These are phyloP conservation scores for Chlorella sp. DNA, from an alignment of 139 green algal genomes.

Conservation along the genomic window DNA sequence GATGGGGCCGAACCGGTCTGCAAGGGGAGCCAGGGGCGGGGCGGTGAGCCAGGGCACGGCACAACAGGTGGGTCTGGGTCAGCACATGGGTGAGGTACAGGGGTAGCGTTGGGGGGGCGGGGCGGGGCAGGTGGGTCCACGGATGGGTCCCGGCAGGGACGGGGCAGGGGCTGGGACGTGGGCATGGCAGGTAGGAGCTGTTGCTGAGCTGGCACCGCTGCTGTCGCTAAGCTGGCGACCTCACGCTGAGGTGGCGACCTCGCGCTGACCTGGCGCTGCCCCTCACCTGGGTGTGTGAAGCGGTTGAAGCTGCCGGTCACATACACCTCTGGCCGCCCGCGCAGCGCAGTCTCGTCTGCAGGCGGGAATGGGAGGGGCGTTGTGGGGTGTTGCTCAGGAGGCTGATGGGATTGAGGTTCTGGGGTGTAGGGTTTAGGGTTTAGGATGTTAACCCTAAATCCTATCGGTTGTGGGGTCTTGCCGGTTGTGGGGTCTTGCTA, in stretches of 20 bases:
- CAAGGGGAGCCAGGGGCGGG: background rate
- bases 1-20: constrained; percentile 45
- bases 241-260: background rate
- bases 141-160: background rate
- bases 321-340: constrained; percentile 83
- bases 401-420: no score
- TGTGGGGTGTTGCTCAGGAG: no score
- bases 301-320: constrained; percentile 88
- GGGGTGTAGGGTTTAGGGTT: no score
- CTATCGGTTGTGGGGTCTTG: no score
- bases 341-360: constrained; percentile 73
- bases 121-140: background rate
- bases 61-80: background rate
- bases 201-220: no score
- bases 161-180: background rate
- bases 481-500: no score
- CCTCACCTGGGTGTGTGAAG: constrained; percentile 62
- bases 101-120: no score
- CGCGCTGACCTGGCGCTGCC: background rate
- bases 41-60: background rate
- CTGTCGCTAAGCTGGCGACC: background rate
- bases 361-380: no score
- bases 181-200: background rate
- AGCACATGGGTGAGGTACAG: background rate
- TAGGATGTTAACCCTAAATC: no score